phyloP scores from a whole-genome alignment of 2,329 filamentous ascomycete species.

The Aspergillus cejpii region DNA sequence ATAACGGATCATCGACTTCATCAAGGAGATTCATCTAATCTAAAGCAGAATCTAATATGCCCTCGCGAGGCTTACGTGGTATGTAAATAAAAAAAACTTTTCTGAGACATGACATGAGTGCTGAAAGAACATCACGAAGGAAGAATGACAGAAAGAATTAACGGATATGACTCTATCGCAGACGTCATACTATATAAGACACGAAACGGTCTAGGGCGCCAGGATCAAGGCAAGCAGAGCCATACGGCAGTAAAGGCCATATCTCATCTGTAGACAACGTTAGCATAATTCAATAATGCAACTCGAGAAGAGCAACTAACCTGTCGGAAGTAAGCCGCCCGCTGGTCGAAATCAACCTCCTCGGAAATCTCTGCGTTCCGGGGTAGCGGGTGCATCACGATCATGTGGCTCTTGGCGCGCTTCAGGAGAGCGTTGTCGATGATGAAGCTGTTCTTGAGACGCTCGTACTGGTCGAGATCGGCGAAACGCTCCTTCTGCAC shows the following conservation, averaged over 20 bases:
- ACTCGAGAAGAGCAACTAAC: slow-evolving; percentile 51
- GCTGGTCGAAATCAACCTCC: slow-evolving; percentile 95
- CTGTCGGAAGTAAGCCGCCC: slow-evolving; percentile 98
- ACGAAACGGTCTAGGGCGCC: slow-evolving; percentile 43
- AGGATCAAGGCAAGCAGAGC: slow-evolving; percentile 90
- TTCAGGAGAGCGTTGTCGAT: slow-evolving; percentile 87
- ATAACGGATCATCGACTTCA: slow-evolving; percentile 30
- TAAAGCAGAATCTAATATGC: slow-evolving; percentile 26
- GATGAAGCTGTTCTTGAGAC: slow-evolving; percentile 78
- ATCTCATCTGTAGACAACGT: slow-evolving; percentile 68
- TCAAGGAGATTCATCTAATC: slow-evolving; percentile 35
- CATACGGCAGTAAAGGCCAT: slow-evolving; percentile 97
- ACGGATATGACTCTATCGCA: slow-evolving; percentile 12
- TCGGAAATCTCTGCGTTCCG: slow-evolving; percentile 88
- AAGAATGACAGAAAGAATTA: slow-evolving; percentile 19
- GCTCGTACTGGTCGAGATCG: slow-evolving; percentile 72
- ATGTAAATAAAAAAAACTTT: slow-evolving; percentile 30
- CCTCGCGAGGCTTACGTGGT: slow-evolving; percentile 26
- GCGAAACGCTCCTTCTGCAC: slow-evolving; percentile 95
- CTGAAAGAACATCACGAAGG: slow-evolving; percentile 14
- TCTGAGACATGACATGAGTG: slow-evolving; percentile 16
- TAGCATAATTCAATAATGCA: slow-evolving; percentile 29
- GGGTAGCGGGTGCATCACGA: slow-evolving; percentile 92
- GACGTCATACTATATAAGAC: slow-evolving; percentile 11
- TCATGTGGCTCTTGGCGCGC: slow-evolving; percentile 85